Evolutionary conservation across 1,284 basidiomycete genomes (phyloP).

Genomic region (Coriolopsis trogii): DNA sequence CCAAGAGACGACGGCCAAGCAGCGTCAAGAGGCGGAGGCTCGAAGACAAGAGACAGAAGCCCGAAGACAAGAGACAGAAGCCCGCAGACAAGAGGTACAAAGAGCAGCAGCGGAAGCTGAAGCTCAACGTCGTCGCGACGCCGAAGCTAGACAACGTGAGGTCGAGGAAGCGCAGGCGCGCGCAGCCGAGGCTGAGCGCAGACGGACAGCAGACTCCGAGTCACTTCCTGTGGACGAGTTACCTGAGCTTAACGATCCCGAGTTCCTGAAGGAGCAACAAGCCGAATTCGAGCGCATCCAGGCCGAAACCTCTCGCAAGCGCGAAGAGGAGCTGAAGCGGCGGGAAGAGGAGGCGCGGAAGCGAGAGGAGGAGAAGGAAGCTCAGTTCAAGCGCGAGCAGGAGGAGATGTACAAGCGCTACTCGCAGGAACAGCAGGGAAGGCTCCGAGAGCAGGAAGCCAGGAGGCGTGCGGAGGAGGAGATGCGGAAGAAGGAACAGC

Average conservation of each 20-base stretch:
- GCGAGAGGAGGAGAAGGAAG: too few species aligned
- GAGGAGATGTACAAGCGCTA: constrained; percentile 21
- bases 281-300: constrained; percentile 19
- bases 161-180: constrained; percentile 6
- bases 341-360: constrained; percentile 9
- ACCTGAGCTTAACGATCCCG: constrained; percentile 19
- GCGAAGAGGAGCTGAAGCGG: constrained; percentile 10
- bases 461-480: constrained; percentile 19
- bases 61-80: constrained; percentile 13
- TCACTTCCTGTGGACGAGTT: background rate
- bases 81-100: background rate
- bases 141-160: background rate
- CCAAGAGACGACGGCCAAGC: constrained; percentile 6
- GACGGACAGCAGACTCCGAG: background rate
- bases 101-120: background rate
- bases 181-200: constrained; percentile 1
- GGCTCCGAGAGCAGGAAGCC: constrained; percentile 14
- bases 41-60: constrained; percentile 23
- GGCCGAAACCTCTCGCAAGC: constrained; percentile 2
- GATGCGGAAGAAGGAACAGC: constrained; percentile 8
- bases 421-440: constrained; percentile 11
- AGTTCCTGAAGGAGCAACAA: constrained; percentile 28
- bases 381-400: constrained; percentile 9
- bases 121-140: constrained; percentile 1
- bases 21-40: constrained; percentile 8